These are phyloP conservation scores for Macrophomina pseudophaseolina DNA, from an alignment of 2,329 filamentous ascomycete genomes.

Conservation along the genomic window DNA sequence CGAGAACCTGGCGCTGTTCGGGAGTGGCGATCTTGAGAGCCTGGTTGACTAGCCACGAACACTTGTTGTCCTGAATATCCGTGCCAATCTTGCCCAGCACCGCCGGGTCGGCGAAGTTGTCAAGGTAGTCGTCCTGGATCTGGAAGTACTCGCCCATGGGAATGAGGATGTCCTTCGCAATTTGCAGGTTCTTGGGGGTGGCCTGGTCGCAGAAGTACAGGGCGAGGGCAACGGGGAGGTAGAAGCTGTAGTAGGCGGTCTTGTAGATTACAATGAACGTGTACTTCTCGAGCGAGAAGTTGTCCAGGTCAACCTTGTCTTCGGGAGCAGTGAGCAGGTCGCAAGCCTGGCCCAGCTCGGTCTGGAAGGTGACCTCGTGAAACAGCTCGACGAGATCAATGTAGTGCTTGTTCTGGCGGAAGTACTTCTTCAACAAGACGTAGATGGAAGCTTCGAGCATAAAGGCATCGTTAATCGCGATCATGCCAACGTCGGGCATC, in stretches of 20 bases:
- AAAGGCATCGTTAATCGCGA: conserved; percentile 98
- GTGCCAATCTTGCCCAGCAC: conserved; percentile 98
- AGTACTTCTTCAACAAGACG: conserved; percentile 89
- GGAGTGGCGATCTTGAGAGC: conserved; percentile 79
- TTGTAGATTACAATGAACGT: conserved; percentile 99
- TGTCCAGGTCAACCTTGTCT: conserved; percentile 88
- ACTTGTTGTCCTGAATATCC: conserved; percentile 99
- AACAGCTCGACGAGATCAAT: conserved; percentile 93
- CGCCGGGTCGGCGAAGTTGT: conserved; percentile 92
- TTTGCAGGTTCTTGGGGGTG: conserved; percentile 85
- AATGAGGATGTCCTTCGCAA: conserved; percentile 89
- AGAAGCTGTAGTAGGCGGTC: conserved; percentile 99
- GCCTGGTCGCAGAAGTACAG: conserved; percentile 85
- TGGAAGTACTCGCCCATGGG: conserved; percentile 99
- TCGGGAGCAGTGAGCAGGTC: conserved; percentile 96
- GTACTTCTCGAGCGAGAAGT: conserved; percentile 96
- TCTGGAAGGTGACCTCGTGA: conserved; percentile 92
- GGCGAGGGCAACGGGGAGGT: conserved; percentile 91
- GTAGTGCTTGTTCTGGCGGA: conserved; percentile 85
- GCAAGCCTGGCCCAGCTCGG: conserved; percentile 92
- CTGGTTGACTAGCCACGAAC: conserved; percentile 97
- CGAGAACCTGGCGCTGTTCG: conserved; percentile 85
- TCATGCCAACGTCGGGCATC: conserved; percentile 85
- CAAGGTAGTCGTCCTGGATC: conserved; percentile 97
- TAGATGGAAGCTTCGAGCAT: conserved; percentile 80